Percentiles rank a stretch among this genome's conserved stretches.
Conservation (phyloP, 257 asterid genomes). For the Nicotiana obtusifolia region DNA sequence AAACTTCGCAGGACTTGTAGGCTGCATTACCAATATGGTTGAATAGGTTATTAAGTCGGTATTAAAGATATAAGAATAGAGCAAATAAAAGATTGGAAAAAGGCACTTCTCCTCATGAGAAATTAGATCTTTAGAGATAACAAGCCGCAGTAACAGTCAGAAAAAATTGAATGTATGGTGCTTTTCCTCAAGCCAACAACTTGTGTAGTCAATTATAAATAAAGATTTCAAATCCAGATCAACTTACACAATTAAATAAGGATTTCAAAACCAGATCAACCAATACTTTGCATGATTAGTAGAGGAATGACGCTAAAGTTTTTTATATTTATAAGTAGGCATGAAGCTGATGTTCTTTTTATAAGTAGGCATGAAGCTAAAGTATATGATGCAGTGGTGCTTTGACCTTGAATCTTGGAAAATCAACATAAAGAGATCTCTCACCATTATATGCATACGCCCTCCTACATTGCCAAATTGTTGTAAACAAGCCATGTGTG, state of each 20-base stretch:
- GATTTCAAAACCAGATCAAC: neutral
- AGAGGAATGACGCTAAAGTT: neutral
- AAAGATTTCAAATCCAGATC: neutral
- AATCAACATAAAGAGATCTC: constrained; percentile 7
- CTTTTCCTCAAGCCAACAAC: neutral
- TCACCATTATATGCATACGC: constrained; percentile 68
- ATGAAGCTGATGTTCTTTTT: neutral
- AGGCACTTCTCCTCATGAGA: neutral
- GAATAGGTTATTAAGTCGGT: neutral
- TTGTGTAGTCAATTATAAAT: neutral
- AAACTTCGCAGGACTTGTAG: constrained; percentile 81
- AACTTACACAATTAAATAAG: neutral
- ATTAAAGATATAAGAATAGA: neutral
- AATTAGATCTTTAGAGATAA: neutral
- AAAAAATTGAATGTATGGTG: neutral
- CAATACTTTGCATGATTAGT: neutral
- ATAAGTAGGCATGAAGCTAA: neutral
- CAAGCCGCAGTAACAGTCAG: neutral
- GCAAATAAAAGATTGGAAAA: neutral
- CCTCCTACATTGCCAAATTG: constrained; percentile 73
- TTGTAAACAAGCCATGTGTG: constrained; percentile 69
- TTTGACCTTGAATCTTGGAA: neutral
- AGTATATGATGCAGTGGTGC: neutral
- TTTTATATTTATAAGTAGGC: neutral
- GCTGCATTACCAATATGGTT: constrained; percentile 31